Conservation (phyloP, 257 asterid genomes). For the Fraxinus quadrangulata region DNA sequence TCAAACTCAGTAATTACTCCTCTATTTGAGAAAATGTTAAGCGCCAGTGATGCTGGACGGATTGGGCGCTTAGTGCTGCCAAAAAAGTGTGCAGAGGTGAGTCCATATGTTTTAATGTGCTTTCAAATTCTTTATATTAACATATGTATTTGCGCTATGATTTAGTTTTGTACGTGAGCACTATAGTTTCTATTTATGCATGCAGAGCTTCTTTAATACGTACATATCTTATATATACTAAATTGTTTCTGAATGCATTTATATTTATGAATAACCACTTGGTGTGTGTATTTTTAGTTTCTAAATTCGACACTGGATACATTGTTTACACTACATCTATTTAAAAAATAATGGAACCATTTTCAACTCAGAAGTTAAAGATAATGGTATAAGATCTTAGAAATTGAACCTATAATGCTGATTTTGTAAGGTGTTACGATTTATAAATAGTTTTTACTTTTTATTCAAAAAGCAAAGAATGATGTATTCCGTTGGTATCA, state of each 20-base stretch:
- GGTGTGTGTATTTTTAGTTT: not conserved
- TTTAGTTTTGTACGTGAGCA: slow-evolving; percentile 1
- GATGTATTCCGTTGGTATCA: not conserved
- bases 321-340: slow-evolving; percentile 19
- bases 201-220: not conserved
- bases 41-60: slow-evolving; percentile 96
- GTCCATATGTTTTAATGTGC: slow-evolving; percentile 28
- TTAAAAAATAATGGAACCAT: slow-evolving; percentile 12
- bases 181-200: slow-evolving; percentile 17
- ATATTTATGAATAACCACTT: slow-evolving; percentile 8
- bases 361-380: slow-evolving; percentile 9
- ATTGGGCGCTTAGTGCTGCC: slow-evolving; percentile 94
- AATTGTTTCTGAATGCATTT: slow-evolving; percentile 6
- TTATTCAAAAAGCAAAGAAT: not conserved
- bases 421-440: not conserved
- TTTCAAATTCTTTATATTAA: slow-evolving; percentile 10
- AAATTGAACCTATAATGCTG: slow-evolving; percentile 5
- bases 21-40: slow-evolving; percentile 87
- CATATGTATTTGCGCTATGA: slow-evolving; percentile 12
- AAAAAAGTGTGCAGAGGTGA: slow-evolving; percentile 96
- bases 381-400: not conserved
- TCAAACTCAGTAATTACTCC: slow-evolving; percentile 76
- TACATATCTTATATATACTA: not conserved
- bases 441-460: not conserved
- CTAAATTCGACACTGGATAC: slow-evolving; percentile 5